A percentile compares a stretch with the other conserved stretches of the same genome.
phyloP scores from a whole-genome alignment of 2,329 filamentous ascomycete genomes.

The Cadophora sp. region DNA sequence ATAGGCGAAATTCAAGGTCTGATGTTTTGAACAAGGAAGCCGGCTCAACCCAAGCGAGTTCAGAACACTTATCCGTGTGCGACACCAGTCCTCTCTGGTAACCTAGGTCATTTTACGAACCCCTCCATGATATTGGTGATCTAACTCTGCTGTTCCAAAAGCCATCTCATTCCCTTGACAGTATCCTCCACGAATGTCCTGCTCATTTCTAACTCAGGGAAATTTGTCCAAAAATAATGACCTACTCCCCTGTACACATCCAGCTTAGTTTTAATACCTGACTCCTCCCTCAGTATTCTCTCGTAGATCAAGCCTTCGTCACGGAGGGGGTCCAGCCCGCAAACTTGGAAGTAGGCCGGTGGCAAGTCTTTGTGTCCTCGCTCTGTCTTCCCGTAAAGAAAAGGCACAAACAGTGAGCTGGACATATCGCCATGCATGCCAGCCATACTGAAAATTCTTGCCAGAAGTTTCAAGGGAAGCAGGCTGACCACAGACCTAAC shows the following conservation, averaged over 20 bases:
- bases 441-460: slow-evolving; percentile 25
- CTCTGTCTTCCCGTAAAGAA: slow-evolving; percentile 22
- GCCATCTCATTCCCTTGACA: slow-evolving; percentile 29
- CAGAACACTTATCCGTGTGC: too few relatives aligned
- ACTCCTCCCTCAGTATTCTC: slow-evolving; percentile 51
- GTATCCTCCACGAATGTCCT: slow-evolving; percentile 38
- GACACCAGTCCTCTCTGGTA: background rate
- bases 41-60: background rate
- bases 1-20: background rate
- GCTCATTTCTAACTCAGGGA: slow-evolving; percentile 38
- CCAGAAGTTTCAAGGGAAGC: slow-evolving; percentile 12
- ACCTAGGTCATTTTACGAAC: too few relatives aligned
- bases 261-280: slow-evolving; percentile 41
- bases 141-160: slow-evolving; percentile 17
- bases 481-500: slow-evolving; percentile 19
- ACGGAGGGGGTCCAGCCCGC: slow-evolving; percentile 41
- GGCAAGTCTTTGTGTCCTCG: slow-evolving; percentile 32
- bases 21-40: background rate
- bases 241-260: slow-evolving; percentile 45
- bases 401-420: slow-evolving; percentile 25
- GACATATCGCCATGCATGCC: slow-evolving; percentile 27
- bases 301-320: slow-evolving; percentile 58
- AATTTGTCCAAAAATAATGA: slow-evolving; percentile 43
- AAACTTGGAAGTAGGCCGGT: slow-evolving; percentile 41
- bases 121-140: background rate